Evolutionary conservation across 2,329 filamentous ascomycete genomes (phyloP).

Genomic region (Cordyceps javanica): DNA sequence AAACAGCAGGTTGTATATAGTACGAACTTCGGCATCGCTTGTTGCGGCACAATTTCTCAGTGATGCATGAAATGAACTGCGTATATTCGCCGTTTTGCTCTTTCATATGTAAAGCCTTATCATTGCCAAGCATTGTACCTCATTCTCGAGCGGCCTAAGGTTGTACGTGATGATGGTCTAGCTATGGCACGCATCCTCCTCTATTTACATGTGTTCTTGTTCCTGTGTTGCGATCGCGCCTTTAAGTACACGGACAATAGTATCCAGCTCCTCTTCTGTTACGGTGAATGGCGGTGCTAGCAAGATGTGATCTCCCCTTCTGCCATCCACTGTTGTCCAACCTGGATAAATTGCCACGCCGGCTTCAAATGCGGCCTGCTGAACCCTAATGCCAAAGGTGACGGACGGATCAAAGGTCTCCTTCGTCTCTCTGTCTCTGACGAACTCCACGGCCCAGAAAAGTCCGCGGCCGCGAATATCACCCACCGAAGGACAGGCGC

Average conservation of each 20-base stretch:
- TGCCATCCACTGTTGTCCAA: constrained; percentile 52
- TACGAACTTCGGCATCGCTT: no score
- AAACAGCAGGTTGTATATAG: no score
- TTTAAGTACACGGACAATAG: constrained; percentile 13
- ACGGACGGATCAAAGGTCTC: constrained; percentile 27
- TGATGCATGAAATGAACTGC: no score
- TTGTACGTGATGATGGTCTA: no score
- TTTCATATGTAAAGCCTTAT: no score
- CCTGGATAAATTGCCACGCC: constrained; percentile 55
- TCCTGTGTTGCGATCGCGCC: neutral
- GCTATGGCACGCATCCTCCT: no score
- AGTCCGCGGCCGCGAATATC: constrained; percentile 36
- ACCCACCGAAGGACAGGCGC: constrained; percentile 29
- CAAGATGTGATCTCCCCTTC: constrained; percentile 62
- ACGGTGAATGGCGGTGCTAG: constrained; percentile 64
- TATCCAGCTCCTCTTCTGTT: constrained; percentile 28
- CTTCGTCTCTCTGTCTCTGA: constrained; percentile 30
- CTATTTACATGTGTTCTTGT: neutral
- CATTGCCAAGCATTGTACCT: no score
- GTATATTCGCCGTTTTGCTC: no score
- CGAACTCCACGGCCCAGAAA: constrained; percentile 44
- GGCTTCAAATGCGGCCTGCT: constrained; percentile 23
- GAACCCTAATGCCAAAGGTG: constrained; percentile 22
- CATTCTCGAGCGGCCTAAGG: no score
- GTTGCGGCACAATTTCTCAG: no score